Conservation (phyloP, 1,284 basidiomycete genomes). For the Thecaphora frezii region DNA sequence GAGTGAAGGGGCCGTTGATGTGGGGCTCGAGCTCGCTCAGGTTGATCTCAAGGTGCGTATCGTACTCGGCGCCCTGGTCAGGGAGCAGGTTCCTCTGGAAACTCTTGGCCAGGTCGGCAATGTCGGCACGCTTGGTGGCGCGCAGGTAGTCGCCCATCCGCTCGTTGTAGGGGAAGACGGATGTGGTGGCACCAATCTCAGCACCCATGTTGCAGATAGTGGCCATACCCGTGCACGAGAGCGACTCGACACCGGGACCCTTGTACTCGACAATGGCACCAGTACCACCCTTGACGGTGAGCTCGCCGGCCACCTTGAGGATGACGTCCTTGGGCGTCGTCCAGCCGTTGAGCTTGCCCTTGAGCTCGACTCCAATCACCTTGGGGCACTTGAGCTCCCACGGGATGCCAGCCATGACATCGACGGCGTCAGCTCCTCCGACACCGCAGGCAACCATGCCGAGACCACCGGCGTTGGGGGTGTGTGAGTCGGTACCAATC, state of each 20-base stretch:
- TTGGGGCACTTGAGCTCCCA: conserved; percentile 99
- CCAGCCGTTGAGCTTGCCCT: conserved; percentile 93
- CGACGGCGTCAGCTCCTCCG: conserved; percentile 97
- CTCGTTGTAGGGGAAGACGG: conserved; percentile 96
- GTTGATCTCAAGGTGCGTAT: conserved; percentile 92
- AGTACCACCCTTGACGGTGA: conserved; percentile 59
- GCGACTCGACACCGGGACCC: conserved; percentile 78
- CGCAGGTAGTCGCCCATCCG: conserved; percentile 91
- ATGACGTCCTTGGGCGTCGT: conserved; percentile 79
- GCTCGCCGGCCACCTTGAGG: conserved; percentile 58
- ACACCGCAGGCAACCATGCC: conserved; percentile 99
- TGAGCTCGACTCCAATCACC: conserved; percentile 95
- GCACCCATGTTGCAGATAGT: conserved; percentile 99
- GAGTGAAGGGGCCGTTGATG: conserved; percentile 92
- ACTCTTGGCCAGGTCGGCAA: conserved; percentile 83
- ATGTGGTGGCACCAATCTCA: conserved; percentile 98
- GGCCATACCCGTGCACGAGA: conserved; percentile 98
- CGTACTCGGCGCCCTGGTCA: conserved; percentile 88
- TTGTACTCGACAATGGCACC: conserved; percentile 60
- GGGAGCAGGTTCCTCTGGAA: conserved; percentile 91
- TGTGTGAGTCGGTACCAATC: conserved; percentile 99
- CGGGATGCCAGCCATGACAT: conserved; percentile 94
- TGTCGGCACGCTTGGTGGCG: conserved; percentile 85
- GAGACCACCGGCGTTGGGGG: conserved; percentile 97
- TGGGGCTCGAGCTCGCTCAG: conserved; percentile 95